Percentiles rank a stretch among this genome's conserved stretches.
phyloP scores from a whole-genome alignment of 1,284 basidiomycete genomes.

The Ganoderma multipileum region DNA sequence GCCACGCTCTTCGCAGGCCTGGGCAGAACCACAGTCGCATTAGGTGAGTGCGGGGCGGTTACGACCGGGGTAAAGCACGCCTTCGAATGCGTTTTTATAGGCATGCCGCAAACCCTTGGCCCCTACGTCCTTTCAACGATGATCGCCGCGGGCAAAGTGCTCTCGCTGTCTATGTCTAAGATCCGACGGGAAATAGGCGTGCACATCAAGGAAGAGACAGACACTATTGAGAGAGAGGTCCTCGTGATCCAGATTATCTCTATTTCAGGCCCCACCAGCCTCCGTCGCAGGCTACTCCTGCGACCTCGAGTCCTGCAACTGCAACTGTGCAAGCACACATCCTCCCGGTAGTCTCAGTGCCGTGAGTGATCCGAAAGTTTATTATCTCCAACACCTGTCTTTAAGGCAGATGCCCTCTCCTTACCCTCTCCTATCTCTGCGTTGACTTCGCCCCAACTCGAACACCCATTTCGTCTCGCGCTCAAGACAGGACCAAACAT shows the following conservation, averaged over 20 bases:
- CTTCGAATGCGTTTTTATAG: conserved; percentile 53
- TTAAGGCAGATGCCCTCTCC: too few species aligned
- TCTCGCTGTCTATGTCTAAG: conserved; percentile 97
- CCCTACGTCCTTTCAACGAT: conserved; percentile 96
- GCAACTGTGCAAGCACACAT: too few species aligned
- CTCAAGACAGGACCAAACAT: too few species aligned
- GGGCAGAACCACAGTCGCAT: conserved; percentile 97
- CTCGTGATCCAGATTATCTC: conserved; percentile 91
- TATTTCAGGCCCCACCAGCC: background rate
- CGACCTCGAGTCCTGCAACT: too few species aligned
- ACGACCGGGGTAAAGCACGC: too few species aligned
- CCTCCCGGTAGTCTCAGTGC: too few species aligned
- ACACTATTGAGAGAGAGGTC: conserved; percentile 97
- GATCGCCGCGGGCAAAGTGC: conserved; percentile 97
- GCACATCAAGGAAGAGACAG: conserved; percentile 96
- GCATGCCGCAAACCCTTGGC: conserved; percentile 96
- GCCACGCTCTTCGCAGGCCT: conserved; percentile 97
- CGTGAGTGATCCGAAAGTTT: too few species aligned
- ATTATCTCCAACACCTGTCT: too few species aligned
- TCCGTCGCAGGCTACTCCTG: too few species aligned
- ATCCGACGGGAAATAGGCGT: conserved; percentile 97
- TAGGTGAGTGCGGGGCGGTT: conserved; percentile 61
- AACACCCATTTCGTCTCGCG: too few species aligned
- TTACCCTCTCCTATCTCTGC: too few species aligned
- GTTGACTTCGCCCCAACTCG: too few species aligned